A percentile compares a stretch with the other conserved stretches of the same genome.
Evolutionary conservation across 352 stramenopile species (phyloP).

Genomic region (Phytophthora kernoviae): DNA sequence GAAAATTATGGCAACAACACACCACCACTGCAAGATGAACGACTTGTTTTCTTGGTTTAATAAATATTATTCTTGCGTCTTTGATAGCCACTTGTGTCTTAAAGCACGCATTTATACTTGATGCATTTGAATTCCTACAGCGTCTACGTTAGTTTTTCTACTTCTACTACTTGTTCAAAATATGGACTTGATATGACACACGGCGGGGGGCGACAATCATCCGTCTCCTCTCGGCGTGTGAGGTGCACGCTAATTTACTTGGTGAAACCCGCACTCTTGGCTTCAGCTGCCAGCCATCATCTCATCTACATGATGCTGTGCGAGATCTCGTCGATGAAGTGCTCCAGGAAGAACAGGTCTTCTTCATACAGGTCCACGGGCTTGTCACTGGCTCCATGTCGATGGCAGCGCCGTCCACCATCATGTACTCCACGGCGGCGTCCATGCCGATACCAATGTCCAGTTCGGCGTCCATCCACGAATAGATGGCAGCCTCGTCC

Average conservation of each 20-base stretch:
- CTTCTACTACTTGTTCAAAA: slow-evolving; percentile 43
- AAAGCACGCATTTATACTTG: slow-evolving; percentile 14
- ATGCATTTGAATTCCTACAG: slow-evolving; percentile 37
- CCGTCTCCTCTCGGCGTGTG: no score
- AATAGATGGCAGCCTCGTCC: slow-evolving; percentile 47
- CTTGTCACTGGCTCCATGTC: slow-evolving; percentile 79
- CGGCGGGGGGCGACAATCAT: no score
- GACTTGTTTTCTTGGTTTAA: slow-evolving; percentile 8
- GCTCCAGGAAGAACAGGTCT: slow-evolving; percentile 80
- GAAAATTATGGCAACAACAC: no score
- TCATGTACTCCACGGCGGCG: slow-evolving; percentile 79
- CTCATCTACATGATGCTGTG: slow-evolving; percentile 38
- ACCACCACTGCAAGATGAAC: no score
- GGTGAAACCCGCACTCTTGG: not conserved
- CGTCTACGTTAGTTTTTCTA: slow-evolving; percentile 33
- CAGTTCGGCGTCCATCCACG: slow-evolving; percentile 77
- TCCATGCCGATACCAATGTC: slow-evolving; percentile 73
- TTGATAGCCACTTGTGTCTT: not conserved
- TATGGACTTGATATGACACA: slow-evolving; percentile 34
- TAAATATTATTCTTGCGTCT: slow-evolving; percentile 19
- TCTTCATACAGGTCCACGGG: slow-evolving; percentile 80
- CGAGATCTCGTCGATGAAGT: slow-evolving; percentile 83
- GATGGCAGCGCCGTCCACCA: slow-evolving; percentile 68
- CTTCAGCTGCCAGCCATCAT: not conserved
- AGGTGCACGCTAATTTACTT: slow-evolving; percentile 32